Base-by-base conservation (phyloP, 2,329 filamentous ascomycete genomes). In the Penicillium sp. region DNA sequence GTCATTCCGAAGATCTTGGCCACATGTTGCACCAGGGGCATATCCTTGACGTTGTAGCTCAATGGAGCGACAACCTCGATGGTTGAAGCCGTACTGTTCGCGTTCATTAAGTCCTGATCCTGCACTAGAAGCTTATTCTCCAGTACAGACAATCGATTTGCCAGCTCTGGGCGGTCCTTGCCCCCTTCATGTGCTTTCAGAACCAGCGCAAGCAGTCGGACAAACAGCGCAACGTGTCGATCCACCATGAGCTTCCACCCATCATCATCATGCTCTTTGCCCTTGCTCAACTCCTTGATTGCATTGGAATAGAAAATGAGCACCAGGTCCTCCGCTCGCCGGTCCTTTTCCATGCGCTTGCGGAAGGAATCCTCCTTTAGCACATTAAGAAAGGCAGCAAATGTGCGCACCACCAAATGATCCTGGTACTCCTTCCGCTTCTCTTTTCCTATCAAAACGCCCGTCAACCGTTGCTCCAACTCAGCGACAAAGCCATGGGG, bases 261-360 rank as follows among this genome's bases (percentile, higher is more conserved):
- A 72, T 96, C 91, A 73, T 98, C 93, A 47, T 90, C 89, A 0
- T 87, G 82, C 1, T 84, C 76, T 74, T 90, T 90, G 52, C 89
- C 84, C 73, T 91, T 90, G 74, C 90, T 87, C 68, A 96, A 84
- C 60, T 96, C 93, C 73, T 96, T 96, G 46, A 91, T 96, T 7
- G 95, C 93, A 61, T 91, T 90, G 1, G 93, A 96, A 77, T 96
- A 98, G 81, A 99, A 98, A 62, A 98, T 97, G 65, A 99, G 82
- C 51, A 99, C 87, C 51, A 98, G 79, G 62, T 96, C 93, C 75
- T 99, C 95, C 22, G 96, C 88, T 69, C 93, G 88, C 61, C 93
- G 86, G 74, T 97, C 93, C 77, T 96, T 96, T 71, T 97, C 92
- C 80, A 97, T 91, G 57, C 87, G 89, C 78, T 92, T 96, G 65